Percentiles rank a stretch among this genome's conserved stretches.
These are phyloP conservation scores for Mortierella sp. DNA, from an alignment of 371 early-diverging fungal genomes.

Conservation along the genomic window DNA sequence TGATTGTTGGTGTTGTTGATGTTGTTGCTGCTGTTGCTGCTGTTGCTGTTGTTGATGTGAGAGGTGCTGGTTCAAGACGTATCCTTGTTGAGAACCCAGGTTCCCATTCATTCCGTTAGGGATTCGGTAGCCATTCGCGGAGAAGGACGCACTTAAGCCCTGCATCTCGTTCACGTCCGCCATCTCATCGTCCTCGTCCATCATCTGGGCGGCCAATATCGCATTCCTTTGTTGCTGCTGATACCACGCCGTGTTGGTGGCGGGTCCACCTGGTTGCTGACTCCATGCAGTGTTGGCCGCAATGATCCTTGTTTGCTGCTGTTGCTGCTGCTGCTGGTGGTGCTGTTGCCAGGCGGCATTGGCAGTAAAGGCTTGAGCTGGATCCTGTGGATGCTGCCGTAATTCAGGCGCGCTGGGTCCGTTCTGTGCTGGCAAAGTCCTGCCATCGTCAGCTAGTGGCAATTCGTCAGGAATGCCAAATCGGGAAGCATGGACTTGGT, in stretches of 20 bases:
- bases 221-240: background rate
- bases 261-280: background rate
- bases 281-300: background rate
- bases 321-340: conserved; percentile 21
- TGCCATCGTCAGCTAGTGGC: background rate
- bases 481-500: conserved; percentile 38
- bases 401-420: background rate
- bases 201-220: background rate
- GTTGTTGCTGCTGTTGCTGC: conserved; percentile 16
- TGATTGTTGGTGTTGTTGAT: conserved; percentile 14
- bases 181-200: conserved; percentile 19
- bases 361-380: background rate
- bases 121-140: too few relatives aligned
- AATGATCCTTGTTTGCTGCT: background rate
- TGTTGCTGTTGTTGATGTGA: conserved; percentile 9
- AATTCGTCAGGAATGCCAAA: conserved; percentile 41
- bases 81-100: background rate
- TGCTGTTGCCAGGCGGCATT: conserved; percentile 9
- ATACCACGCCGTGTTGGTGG: background rate
- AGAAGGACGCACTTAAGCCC: background rate
- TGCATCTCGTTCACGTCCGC: background rate
- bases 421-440: background rate
- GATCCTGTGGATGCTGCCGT: background rate
- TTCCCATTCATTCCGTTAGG: background rate
- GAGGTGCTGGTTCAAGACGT: background rate